phyloP scores from a whole-genome alignment of 345 rosid genomes.

The Pseudoturritis turrita region DNA sequence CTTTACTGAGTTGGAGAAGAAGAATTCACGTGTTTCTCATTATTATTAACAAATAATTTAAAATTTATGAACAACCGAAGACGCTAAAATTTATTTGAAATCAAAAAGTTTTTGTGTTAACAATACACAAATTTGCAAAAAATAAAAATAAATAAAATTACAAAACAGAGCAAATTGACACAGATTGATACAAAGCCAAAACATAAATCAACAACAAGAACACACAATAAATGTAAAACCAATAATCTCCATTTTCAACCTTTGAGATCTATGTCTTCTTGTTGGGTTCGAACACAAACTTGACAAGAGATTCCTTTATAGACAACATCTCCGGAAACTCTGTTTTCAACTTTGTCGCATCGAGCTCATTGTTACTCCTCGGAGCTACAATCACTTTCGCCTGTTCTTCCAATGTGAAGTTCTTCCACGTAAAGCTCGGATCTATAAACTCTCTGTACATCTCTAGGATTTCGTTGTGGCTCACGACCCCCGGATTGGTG shows the following conservation, averaged over 20 bases:
- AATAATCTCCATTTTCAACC: constrained; percentile 25
- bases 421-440: constrained; percentile 62
- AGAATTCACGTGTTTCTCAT: too few relatives aligned
- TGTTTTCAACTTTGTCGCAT: constrained; percentile 51
- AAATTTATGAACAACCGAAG: too few relatives aligned
- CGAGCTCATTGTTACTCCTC: constrained; percentile 78
- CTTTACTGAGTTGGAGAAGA: too few relatives aligned
- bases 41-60: too few relatives aligned
- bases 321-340: constrained; percentile 70
- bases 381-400: constrained; percentile 73
- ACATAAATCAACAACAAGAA: background rate
- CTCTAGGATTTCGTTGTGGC: constrained; percentile 72
- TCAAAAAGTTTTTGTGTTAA: background rate
- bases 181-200: background rate
- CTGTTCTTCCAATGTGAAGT: constrained; percentile 73
- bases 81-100: background rate
- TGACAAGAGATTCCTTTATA: constrained; percentile 68
- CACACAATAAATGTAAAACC: background rate
- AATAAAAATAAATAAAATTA: background rate
- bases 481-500: constrained; percentile 72
- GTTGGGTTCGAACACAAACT: constrained; percentile 65
- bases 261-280: constrained; percentile 46
- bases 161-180: background rate
- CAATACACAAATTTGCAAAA: background rate
- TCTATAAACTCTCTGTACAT: constrained; percentile 56